A percentile compares a stretch with the other conserved stretches of the same genome.
Conservation (phyloP, 169 alveolate species). For the Babesia sp. region DNA sequence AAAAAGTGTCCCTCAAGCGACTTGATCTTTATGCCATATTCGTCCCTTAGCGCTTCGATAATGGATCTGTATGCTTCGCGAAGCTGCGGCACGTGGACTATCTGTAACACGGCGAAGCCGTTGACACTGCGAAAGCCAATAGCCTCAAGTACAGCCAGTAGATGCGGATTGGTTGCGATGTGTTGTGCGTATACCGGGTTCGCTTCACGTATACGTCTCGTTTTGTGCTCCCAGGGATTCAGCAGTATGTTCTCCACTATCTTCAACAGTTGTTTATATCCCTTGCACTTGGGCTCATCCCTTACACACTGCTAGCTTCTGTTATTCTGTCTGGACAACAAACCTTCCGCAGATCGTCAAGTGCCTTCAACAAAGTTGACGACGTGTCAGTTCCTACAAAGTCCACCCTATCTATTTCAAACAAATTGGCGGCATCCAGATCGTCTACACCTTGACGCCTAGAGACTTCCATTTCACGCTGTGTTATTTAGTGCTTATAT, state of each 20-base stretch:
- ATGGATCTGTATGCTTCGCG: constrained; percentile 21
- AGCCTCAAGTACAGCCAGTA: constrained; percentile 17
- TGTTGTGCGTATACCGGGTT: constrained; percentile 21
- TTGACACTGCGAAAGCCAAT: constrained; percentile 39
- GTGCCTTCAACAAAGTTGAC: not conserved
- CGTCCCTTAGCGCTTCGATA: constrained; percentile 25
- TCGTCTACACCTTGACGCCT: no score
- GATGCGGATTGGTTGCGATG: constrained; percentile 17
- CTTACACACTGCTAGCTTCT: not conserved
- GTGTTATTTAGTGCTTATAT: no score
- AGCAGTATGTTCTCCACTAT: constrained; percentile 53
- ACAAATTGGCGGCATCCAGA: constrained; percentile 10
- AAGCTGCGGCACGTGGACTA: constrained; percentile 45
- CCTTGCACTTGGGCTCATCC: constrained; percentile 12
- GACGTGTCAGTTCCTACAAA: constrained; percentile 10
- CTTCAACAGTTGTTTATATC: constrained; percentile 30
- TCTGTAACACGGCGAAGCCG: constrained; percentile 37
- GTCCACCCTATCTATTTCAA: constrained; percentile 38
- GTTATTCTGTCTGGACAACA: not conserved
- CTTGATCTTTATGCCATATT: constrained; percentile 5
- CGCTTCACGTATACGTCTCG: constrained; percentile 36
- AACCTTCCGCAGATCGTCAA: constrained; percentile 18
- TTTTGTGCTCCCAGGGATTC: constrained; percentile 45
- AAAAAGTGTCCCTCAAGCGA: constrained; percentile 62
- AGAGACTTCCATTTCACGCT: no score